These are phyloP conservation scores for Ogataea glucozyma DNA, from an alignment of 805 yeast species.

Conservation along the genomic window DNA sequence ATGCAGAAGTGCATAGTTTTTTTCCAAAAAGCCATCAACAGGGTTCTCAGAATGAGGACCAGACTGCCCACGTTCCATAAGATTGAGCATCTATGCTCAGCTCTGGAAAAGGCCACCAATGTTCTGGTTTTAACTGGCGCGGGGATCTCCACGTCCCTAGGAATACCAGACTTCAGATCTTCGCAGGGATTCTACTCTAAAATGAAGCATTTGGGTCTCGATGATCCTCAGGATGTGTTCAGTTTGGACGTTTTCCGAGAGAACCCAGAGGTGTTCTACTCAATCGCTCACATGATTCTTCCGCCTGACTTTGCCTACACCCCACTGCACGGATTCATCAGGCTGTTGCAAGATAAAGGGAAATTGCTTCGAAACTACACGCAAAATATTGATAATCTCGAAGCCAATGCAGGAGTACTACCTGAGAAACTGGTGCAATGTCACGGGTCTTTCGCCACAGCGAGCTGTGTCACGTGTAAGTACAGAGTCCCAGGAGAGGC, in stretches of 20 bases:
- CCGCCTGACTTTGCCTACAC: constrained; percentile 71
- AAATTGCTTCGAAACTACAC: constrained; percentile 83
- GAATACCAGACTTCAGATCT: constrained; percentile 91
- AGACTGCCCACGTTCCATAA: constrained; percentile 55
- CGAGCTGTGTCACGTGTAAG: constrained; percentile 79
- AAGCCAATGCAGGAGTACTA: constrained; percentile 73
- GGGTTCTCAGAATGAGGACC: constrained; percentile 56
- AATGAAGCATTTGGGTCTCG: constrained; percentile 65
- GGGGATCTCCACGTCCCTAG: constrained; percentile 86
- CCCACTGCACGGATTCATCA: constrained; percentile 81
- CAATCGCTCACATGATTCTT: constrained; percentile 81
- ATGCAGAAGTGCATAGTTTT: constrained; percentile 42
- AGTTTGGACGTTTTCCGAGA: constrained; percentile 67
- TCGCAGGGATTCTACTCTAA: constrained; percentile 80
- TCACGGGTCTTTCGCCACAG: constrained; percentile 90
- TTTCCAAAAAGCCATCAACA: constrained; percentile 64
- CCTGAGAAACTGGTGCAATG: constrained; percentile 77
- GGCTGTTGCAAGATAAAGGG: constrained; percentile 68
- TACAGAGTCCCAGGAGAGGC: constrained; percentile 64
- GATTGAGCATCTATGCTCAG: constrained; percentile 56
- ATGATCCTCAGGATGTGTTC: constrained; percentile 90
- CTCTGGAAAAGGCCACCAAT: constrained; percentile 55
- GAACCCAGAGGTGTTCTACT: constrained; percentile 79
- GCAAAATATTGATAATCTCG: constrained; percentile 87
- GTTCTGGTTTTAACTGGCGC: constrained; percentile 87